phyloP scores from a whole-genome alignment of 257 asterid species.

The Scutellaria minor region DNA sequence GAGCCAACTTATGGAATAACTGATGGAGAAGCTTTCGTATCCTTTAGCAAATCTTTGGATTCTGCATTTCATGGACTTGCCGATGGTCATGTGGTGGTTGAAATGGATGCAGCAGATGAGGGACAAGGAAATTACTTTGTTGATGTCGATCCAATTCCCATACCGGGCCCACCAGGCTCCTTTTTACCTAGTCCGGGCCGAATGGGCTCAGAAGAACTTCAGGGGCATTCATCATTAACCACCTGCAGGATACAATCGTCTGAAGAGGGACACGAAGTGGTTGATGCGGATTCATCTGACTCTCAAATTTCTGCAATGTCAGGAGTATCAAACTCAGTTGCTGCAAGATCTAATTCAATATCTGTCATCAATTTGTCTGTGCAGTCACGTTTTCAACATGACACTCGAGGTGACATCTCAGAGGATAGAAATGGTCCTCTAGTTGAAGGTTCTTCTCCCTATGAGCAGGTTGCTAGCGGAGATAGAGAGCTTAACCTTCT shows the following conservation, averaged over 20 bases:
- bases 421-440: constrained; percentile 40
- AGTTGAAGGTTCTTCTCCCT: constrained; percentile 42
- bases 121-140: constrained; percentile 59
- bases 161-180: constrained; percentile 97
- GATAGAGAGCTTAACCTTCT: constrained; percentile 40
- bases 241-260: constrained; percentile 78
- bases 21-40: constrained; percentile 43
- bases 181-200: constrained; percentile 91
- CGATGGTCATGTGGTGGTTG: constrained; percentile 39
- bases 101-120: constrained; percentile 50
- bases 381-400: constrained; percentile 40
- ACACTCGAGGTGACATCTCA: constrained; percentile 38
- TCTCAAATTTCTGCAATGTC: constrained; percentile 78
- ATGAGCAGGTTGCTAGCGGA: constrained; percentile 33
- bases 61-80: constrained; percentile 45
- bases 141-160: constrained; percentile 82
- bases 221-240: constrained; percentile 76
- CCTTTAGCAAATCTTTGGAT: constrained; percentile 52
- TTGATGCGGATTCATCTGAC: constrained; percentile 68
- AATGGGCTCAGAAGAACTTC: constrained; percentile 76
- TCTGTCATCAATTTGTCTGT: constrained; percentile 45
- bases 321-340: constrained; percentile 49
- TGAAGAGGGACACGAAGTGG: constrained; percentile 64
- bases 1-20: constrained; percentile 47
- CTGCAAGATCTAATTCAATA: constrained; percentile 58